Base-by-base conservation (phyloP, 2,329 filamentous ascomycete genomes). In the Xylariaceae sp. region DNA sequence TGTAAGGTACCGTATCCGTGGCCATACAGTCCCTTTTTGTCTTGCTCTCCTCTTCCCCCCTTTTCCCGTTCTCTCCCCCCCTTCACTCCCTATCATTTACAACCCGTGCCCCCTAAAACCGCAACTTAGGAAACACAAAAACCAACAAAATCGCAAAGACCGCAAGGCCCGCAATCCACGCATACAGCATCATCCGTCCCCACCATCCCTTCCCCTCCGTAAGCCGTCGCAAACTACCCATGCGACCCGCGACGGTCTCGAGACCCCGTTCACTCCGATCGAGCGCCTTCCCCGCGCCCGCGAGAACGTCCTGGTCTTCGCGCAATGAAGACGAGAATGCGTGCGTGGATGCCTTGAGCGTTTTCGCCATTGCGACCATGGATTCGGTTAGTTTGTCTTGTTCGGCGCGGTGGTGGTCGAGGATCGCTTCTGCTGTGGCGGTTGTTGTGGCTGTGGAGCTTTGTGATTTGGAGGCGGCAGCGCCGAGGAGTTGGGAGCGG, bases 181-280 rank as follows among this genome's bases (percentile, higher is more conserved):
- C 88, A 77, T 94, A 96, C 62, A 97, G 78, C 75, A 93, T 80
- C 78, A 96, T 83, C 55, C 92, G 78, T 4, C 88, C 92, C 85
- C 83, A 91, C 88, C 89, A 95, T 0, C 92, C 92, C 71, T 88
- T 87, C 2, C 92, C 92, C 76, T 97, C 93, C 13, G 88, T 91
- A 86, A 96, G 91, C 55, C 82, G 82, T 66, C 84, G 80, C 71
- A 97, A 73, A 68, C 83, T 81, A 1, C 89, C 88, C 90, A 97
- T 95, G 63, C 85, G 79, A 64, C 84, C 83, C 56, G 85, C 85
- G 2, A 92, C 91, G 1, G 85, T 83, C 61, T 92, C 87, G 82
- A 97, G 88, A 15, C 87, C 87, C 51, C 80, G 76, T 60, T 88
- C 86, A 67, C 88, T 95, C 72, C 85, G 87, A 69, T 92, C 89